phyloP scores from a whole-genome alignment of 345 rosid genomes.

The Camelina sativa region DNA sequence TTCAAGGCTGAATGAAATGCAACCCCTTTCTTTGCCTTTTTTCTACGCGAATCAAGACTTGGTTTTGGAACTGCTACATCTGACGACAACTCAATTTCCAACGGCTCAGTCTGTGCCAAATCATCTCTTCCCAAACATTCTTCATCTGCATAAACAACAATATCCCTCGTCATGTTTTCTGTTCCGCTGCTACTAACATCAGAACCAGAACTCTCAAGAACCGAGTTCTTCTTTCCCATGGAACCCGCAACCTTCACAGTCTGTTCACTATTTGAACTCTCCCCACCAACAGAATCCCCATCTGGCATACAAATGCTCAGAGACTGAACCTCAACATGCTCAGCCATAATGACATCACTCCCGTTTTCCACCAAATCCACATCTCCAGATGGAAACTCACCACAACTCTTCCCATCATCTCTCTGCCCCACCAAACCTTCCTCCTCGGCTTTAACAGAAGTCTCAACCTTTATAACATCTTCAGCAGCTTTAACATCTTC shows the following conservation, averaged over 20 bases:
- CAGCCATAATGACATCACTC: neutral
- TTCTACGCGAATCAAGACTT: slow-evolving; percentile 38
- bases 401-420: slow-evolving; percentile 24
- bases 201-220: slow-evolving; percentile 32
- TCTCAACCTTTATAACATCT: slow-evolving; percentile 2
- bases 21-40: slow-evolving; percentile 46
- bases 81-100: slow-evolving; percentile 12
- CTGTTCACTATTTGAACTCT: slow-evolving; percentile 29
- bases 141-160: neutral
- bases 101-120: slow-evolving; percentile 27
- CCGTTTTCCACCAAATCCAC: neutral
- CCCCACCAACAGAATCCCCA: neutral
- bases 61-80: slow-evolving; percentile 21
- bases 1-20: slow-evolving; percentile 33
- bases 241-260: slow-evolving; percentile 11
- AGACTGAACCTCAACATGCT: slow-evolving; percentile 17
- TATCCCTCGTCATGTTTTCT: slow-evolving; percentile 22
- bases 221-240: slow-evolving; percentile 25
- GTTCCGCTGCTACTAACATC: neutral
- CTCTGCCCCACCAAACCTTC: neutral
- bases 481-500: slow-evolving; percentile 17
- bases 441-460: neutral
- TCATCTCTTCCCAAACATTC: neutral
- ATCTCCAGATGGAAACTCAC: neutral
- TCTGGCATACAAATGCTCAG: slow-evolving; percentile 14